Base-by-base conservation (phyloP, 1,139 yeast species). In the Chernovozyma aurita region DNA sequence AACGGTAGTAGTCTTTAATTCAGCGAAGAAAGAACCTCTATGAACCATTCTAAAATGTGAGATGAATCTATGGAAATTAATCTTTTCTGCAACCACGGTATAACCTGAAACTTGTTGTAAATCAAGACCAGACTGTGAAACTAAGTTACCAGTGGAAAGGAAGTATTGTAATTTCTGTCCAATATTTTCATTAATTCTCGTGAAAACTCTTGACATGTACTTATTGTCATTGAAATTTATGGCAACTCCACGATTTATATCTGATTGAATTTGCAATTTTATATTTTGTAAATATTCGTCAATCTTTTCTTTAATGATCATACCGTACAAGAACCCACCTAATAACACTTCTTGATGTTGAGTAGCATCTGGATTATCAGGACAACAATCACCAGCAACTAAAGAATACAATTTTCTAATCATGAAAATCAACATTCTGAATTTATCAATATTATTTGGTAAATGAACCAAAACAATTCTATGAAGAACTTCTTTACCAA, bases 41-140 rank as follows among this genome's bases (percentile, higher is more conserved):
- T 92, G 99, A 35, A 92, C 98, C 98, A 92, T 92, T 67, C 99
- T 73, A 75, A 92, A 92, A 71, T 92, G 99, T 16, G 97, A 80
- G 47, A 92, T 82, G 67, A 92, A 92, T 59, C 99, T 85, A 63
- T 94, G 85, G 73, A 88, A 92, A 62, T 92, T 92, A 61, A 92
- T 92, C 63, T 94, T 92, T 65, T 92, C 99, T 2, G 98, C 98
- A 43, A 94, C 97, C 48, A 92, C 98, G 1, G 98, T 92, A 60
- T 87, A 92, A 55, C 99, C 99, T 37, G 95, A 84, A 35, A 90
- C 96, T 70, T 92, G 99, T 65, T 92, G 99, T 61, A 92, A 76
- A 74, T 92, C 99, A 42, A 92, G 76, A 55, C 98, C 99, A 15
- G 97, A 85, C 59, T 90, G 97, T 3, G 96, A 86, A 1, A 94